Evolutionary conservation across 2,329 filamentous ascomycete species (phyloP).

Genomic region (Hirsutella minnesotensis): DNA sequence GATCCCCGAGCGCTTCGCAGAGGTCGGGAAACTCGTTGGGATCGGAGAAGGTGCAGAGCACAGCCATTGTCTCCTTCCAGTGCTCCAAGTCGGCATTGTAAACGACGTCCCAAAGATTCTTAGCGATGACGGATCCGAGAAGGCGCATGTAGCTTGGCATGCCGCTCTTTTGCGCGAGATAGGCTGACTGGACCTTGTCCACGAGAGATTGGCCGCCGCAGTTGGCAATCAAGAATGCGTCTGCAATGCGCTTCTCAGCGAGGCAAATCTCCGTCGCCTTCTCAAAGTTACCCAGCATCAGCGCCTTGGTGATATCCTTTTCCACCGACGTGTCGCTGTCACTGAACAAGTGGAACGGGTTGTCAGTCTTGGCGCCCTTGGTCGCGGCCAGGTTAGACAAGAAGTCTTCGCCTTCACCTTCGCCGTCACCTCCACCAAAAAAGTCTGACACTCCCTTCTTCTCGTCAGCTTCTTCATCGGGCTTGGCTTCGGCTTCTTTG

Average conservation of each 20-base stretch:
- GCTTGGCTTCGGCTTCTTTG: constrained; percentile 16
- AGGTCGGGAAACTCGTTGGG: constrained; percentile 86
- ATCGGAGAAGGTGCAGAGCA: constrained; percentile 89
- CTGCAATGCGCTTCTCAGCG: constrained; percentile 79
- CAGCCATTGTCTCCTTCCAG: constrained; percentile 97
- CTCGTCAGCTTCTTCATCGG: constrained; percentile 20
- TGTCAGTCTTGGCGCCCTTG: constrained; percentile 86
- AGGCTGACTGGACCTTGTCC: constrained; percentile 85
- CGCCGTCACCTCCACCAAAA: constrained; percentile 56
- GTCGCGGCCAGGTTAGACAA: constrained; percentile 73
- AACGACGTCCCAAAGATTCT: constrained; percentile 96
- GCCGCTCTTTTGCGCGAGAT: constrained; percentile 71
- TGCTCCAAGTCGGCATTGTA: constrained; percentile 87
- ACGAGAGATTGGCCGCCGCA: constrained; percentile 89
- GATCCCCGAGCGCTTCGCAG: constrained; percentile 87
- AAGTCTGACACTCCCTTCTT: constrained; percentile 64
- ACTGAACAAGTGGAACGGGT: constrained; percentile 81
- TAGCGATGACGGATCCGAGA: constrained; percentile 81
- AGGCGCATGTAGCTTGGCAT: constrained; percentile 87
- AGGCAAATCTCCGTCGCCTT: constrained; percentile 82
- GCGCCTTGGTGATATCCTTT: constrained; percentile 71
- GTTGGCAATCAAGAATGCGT: constrained; percentile 96
- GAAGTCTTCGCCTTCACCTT: constrained; percentile 69
- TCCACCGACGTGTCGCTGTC: constrained; percentile 78
- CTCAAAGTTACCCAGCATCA: constrained; percentile 85